A percentile compares a stretch with the other conserved stretches of the same genome.
These are phyloP conservation scores for Candida chauliodis DNA, from an alignment of 805 yeast species.

Conservation along the genomic window DNA sequence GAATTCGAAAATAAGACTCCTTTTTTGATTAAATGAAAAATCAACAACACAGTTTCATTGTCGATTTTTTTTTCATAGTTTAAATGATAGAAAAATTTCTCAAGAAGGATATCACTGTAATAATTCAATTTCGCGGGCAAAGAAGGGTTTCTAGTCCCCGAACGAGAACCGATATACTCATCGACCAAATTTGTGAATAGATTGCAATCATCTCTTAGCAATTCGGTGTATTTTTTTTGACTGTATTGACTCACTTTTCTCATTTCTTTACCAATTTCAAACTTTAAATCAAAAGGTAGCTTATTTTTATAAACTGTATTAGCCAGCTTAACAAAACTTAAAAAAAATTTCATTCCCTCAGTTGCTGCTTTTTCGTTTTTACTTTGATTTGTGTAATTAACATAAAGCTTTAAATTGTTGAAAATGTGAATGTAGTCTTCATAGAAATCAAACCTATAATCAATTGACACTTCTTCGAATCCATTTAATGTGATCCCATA, in stretches of 20 bases:
- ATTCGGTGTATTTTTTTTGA: conserved; percentile 15
- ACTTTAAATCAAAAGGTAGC: conserved; percentile 16
- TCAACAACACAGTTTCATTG: background rate
- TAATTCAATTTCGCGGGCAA: conserved; percentile 2
- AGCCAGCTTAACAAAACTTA: background rate
- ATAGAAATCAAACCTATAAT: conserved; percentile 2
- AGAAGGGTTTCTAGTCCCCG: background rate
- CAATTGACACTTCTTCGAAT: background rate
- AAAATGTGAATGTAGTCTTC: conserved; percentile 1
- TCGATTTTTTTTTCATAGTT: conserved; percentile 2
- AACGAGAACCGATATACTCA: background rate
- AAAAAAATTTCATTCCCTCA: conserved; percentile 3
- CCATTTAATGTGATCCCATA: conserved; percentile 5
- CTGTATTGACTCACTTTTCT: conserved; percentile 12
- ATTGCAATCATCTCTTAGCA: conserved; percentile 18
- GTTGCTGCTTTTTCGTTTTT: background rate
- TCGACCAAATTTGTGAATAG: conserved; percentile 21
- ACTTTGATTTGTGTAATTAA: conserved; percentile 1
- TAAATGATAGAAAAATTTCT: conserved; percentile 5
- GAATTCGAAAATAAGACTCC: conserved; percentile 1
- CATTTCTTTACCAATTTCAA: conserved; percentile 26
- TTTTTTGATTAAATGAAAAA: background rate
- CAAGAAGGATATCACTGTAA: background rate
- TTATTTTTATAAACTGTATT: background rate
- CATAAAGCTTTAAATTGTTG: conserved; percentile 4